Evolutionary conservation across 805 yeast genomes (phyloP).

Genomic region (Cyberlindnera galapagoensis): DNA sequence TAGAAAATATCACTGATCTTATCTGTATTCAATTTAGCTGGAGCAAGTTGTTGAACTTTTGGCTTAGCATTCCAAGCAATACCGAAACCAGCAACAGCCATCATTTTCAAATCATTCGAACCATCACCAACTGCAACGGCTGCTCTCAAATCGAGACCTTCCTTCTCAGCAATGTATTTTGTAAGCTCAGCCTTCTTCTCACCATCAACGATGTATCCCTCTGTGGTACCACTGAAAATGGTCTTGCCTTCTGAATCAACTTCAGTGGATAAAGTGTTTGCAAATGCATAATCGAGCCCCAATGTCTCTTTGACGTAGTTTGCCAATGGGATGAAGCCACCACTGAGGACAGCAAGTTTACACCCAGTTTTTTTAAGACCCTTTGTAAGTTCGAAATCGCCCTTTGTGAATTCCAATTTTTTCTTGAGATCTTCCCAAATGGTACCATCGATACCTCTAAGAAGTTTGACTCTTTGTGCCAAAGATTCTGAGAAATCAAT

Average conservation of each 20-base stretch:
- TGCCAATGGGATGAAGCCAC: slow-evolving; percentile 92
- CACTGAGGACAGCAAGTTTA: slow-evolving; percentile 81
- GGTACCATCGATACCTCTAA: slow-evolving; percentile 72
- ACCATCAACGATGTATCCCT: slow-evolving; percentile 85
- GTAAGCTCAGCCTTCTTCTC: slow-evolving; percentile 71
- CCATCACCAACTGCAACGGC: slow-evolving; percentile 95
- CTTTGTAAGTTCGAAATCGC: slow-evolving; percentile 66
- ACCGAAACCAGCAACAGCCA: slow-evolving; percentile 88
- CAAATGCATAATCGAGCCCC: slow-evolving; percentile 81
- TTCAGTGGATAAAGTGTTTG: slow-evolving; percentile 57
- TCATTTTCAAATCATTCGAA: slow-evolving; percentile 91
- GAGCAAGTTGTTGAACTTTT: slow-evolving; percentile 77
- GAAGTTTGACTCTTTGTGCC: slow-evolving; percentile 63
- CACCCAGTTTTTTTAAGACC: slow-evolving; percentile 57
- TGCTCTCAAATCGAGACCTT: slow-evolving; percentile 40
- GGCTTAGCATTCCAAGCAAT: slow-evolving; percentile 98
- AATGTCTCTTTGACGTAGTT: slow-evolving; percentile 59
- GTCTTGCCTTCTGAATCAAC: slow-evolving; percentile 36
- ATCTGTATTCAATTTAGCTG: slow-evolving; percentile 70
- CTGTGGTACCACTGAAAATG: slow-evolving; percentile 64
- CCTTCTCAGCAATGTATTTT: slow-evolving; percentile 49
- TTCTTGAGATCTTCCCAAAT: slow-evolving; percentile 76
- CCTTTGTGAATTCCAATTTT: slow-evolving; percentile 73
- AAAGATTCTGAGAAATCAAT: slow-evolving; percentile 83
- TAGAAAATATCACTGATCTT: slow-evolving; percentile 71